phyloP scores from a whole-genome alignment of 345 rosid genomes.

The Gossypium stocksii region DNA sequence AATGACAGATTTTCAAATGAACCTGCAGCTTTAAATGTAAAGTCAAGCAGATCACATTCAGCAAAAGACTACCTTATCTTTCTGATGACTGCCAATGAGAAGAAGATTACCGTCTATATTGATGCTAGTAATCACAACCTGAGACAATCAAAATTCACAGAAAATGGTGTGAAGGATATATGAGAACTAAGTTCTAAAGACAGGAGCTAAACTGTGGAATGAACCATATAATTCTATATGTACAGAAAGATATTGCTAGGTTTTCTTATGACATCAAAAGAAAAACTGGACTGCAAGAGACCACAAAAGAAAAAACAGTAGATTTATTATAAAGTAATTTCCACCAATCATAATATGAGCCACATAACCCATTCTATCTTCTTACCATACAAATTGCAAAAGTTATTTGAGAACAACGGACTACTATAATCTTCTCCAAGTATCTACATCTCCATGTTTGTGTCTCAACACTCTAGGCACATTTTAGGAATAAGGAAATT shows the following conservation, averaged over 20 bases:
- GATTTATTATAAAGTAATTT: background rate
- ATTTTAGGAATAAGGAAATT: background rate
- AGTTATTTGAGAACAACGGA: background rate
- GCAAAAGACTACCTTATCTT: conserved; percentile 58
- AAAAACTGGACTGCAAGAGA: background rate
- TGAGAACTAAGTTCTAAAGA: background rate
- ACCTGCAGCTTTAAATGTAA: background rate
- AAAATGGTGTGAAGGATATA: background rate
- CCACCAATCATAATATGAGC: background rate
- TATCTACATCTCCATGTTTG: background rate
- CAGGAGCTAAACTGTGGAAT: background rate
- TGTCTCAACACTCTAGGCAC: background rate
- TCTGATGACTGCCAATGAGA: conserved; percentile 89
- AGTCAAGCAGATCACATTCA: background rate
- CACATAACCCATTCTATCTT: background rate
- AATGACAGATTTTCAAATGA: background rate
- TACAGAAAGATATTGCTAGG: background rate
- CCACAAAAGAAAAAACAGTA: background rate
- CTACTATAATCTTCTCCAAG: background rate
- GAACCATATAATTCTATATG: background rate
- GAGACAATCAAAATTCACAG: conserved; percentile 25
- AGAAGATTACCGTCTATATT: conserved; percentile 66
- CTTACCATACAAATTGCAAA: background rate
- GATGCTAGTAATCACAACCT: conserved; percentile 98
- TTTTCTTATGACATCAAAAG: background rate